phyloP scores from a whole-genome alignment of 106 monocot genomes.

The Dendrobium officinale region DNA sequence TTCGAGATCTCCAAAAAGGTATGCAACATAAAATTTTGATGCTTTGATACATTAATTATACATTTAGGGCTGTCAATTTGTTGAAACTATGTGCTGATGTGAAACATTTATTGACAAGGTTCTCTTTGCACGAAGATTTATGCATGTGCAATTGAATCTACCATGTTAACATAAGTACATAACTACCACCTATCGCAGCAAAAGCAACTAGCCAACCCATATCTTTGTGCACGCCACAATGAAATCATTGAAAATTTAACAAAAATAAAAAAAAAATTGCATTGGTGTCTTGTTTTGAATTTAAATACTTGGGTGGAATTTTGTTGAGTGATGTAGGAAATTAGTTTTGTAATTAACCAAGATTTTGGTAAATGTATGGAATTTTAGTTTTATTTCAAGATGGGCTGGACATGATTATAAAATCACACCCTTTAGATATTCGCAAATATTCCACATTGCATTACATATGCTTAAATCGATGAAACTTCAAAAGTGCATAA shows the following conservation, averaged over 20 bases:
- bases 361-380: not conserved
- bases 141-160: not conserved
- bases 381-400: not conserved
- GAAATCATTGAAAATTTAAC: not conserved
- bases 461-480: not conserved
- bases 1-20: slow-evolving; percentile 99
- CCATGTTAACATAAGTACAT: not conserved
- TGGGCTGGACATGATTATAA: not conserved
- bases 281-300: not conserved
- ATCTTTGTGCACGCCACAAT: not conserved
- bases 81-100: not conserved
- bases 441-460: not conserved
- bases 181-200: not conserved
- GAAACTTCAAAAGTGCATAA: not conserved
- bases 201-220: not conserved
- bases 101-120: not conserved
- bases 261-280: not conserved
- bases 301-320: not conserved
- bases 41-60: not conserved
- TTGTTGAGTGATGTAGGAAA: not conserved
- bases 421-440: not conserved
- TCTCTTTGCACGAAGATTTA: not conserved
- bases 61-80: not conserved
- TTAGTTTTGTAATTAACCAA: not conserved
- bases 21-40: not conserved